Evolutionary conservation across 2,329 filamentous ascomycete species (phyloP), one percentile per base, ranked within the genome.

Genomic region (Ophiostoma sp.): DNA sequence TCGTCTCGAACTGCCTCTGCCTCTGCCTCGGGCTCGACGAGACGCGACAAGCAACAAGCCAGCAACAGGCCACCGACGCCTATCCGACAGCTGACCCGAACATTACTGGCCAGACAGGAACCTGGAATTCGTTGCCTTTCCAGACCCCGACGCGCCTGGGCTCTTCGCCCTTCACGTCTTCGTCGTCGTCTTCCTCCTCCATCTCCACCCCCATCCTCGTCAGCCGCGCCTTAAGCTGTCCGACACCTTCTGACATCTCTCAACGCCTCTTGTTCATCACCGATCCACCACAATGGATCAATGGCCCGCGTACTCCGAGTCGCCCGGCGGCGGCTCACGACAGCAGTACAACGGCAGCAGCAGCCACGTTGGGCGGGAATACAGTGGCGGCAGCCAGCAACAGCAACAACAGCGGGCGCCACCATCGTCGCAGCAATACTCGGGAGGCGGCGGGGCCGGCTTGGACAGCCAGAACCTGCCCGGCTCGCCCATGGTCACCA

Each of bases 221-320:
- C 45, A 22, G 17, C 61, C 17, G 8, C 33, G 7, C 28, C 66
- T 19, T 17, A 1, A 48, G 50, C 50, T 45, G 17, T 48, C 64
- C n/a, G 66, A 61, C 66, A 55, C 22, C 45, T 33, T 28, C 15
- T 45, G 39, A 19, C 63, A 17, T 33, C n/a, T n/a, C 11, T 17
- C 42, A 17, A 17, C 7, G 8, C 42, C 42, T 45, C 42, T 57
- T 28, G 31, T 33, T 25, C 31, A n/a, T n/a, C 66, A 36, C 22
- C 68, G 15, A 70, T 57, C 50, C 12, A n/a, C 69, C 73, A 69
- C 80, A 79, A 87, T 87, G 86, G 86, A 87, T 81, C 82, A 91
- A 85, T 92, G 90, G 90, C 89, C 90, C 84, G 82, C 87, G 76
- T 93, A 93, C 83, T 84, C 87, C 81, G 90, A 92, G 82, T 84